Conservation (phyloP, 768 basidiomycete genomes). For the Auricularia cornea region DNA sequence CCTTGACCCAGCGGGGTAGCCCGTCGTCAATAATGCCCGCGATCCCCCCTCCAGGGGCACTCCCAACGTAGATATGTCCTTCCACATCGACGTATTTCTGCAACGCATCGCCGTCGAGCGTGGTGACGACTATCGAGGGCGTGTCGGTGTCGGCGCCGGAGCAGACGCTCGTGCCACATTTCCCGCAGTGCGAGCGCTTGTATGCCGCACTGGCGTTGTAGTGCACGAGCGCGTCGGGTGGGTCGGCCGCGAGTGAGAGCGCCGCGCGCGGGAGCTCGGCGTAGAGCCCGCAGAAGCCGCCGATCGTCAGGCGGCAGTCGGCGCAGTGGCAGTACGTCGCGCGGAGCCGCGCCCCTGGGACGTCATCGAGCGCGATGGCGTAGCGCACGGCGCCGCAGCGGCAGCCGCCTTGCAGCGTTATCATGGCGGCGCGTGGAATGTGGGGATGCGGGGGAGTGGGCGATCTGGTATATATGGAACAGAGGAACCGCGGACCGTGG, state of each 20-base stretch:
- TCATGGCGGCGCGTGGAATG: no score
- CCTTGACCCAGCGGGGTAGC: neutral
- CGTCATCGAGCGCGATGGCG: neutral
- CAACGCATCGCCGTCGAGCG: no score
- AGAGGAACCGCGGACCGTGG: no score
- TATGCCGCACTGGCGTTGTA: neutral
- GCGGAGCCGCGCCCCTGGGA: neutral
- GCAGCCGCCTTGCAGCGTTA: neutral
- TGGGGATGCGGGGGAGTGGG: no score
- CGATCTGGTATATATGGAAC: no score
- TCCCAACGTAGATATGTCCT: neutral
- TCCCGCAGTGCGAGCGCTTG: neutral
- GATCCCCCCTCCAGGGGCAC: neutral
- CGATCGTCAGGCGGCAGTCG: neutral
- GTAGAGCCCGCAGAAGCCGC: neutral
- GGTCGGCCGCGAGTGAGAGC: neutral
- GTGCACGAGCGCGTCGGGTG: neutral
- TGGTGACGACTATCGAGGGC: no score
- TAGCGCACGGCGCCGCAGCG: neutral
- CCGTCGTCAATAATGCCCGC: neutral
- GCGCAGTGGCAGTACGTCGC: neutral
- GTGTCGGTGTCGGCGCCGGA: no score
- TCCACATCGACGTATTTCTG: neutral
- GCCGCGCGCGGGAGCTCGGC: neutral
- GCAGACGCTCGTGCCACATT: neutral